Conservation (phyloP, 192 early-diverging fungal genomes). For the Coemansia sp. region DNA sequence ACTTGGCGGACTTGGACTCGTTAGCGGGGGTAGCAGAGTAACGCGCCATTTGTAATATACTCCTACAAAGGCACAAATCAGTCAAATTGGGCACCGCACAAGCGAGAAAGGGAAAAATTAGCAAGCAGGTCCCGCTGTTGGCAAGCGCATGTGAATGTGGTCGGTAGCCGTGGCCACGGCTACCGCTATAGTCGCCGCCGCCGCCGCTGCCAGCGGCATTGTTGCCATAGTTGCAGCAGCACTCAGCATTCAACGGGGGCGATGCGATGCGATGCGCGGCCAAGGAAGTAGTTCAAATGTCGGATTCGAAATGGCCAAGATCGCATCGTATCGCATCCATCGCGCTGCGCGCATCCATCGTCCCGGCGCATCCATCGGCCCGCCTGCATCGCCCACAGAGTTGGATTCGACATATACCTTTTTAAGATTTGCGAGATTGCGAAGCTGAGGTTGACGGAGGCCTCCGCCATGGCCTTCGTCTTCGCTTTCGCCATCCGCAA, state of each 20-base stretch:
- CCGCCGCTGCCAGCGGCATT: not conserved
- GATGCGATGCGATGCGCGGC: too few relatives aligned
- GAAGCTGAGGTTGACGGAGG: too few relatives aligned
- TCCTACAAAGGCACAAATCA: conserved; percentile 15
- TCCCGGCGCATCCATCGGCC: not conserved
- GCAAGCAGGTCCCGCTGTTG: too few relatives aligned
- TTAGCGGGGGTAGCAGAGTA: conserved; percentile 85
- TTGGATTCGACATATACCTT: not conserved
- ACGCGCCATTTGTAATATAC: conserved; percentile 65
- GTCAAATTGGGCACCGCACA: not conserved
- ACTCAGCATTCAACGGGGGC: too few relatives aligned
- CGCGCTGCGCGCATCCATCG: not conserved
- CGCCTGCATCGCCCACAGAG: not conserved
- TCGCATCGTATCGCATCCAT: conserved; percentile 4
- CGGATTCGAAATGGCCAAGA: not conserved
- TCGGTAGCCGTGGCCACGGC: not conserved
- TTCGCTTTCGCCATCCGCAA: too few relatives aligned
- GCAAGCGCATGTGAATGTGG: not conserved
- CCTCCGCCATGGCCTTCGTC: too few relatives aligned
- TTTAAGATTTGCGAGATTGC: conserved; percentile 7
- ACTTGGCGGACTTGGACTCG: conserved; percentile 83
- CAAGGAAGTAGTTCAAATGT: too few relatives aligned
- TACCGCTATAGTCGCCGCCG: not conserved
- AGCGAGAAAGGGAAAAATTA: not conserved
- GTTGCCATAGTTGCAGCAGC: too few relatives aligned